Evolutionary conservation across 169 alveolate genomes (phyloP).

Genomic region (Plasmodium falciparum): DNA sequence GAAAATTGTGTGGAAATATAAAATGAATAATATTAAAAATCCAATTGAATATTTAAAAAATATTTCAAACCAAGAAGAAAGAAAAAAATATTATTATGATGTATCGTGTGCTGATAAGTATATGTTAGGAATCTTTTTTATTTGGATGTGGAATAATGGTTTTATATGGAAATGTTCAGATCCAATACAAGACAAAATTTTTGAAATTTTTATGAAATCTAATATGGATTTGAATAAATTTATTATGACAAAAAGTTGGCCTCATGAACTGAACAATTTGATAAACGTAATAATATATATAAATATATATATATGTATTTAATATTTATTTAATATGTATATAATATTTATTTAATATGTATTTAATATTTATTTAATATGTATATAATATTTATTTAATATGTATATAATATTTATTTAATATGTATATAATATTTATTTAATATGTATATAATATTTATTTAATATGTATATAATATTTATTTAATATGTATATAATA

Average conservation of each 20-base stretch:
- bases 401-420: no score
- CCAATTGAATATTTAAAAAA: constrained; percentile 13
- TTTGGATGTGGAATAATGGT: constrained; percentile 88
- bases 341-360: no score
- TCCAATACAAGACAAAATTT: constrained; percentile 81
- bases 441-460: no score
- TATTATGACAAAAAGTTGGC: constrained; percentile 54
- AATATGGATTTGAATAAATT: constrained; percentile 50
- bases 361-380: no score
- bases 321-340: no score
- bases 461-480: no score
- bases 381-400: no score
- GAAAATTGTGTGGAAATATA: constrained; percentile 80
- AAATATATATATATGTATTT: background rate
- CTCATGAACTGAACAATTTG: constrained; percentile 27
- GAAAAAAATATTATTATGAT: constrained; percentile 81
- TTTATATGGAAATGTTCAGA: constrained; percentile 87
- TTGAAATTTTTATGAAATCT: constrained; percentile 23
- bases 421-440: no score
- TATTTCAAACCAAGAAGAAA: constrained; percentile 53
- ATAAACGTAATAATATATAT: constrained; percentile 13
- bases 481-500: no score
- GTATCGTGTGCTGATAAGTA: constrained; percentile 85
- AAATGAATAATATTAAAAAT: constrained; percentile 44
- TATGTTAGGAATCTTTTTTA: constrained; percentile 77